A percentile compares a stretch with the other conserved stretches of the same genome.
phyloP scores from a whole-genome alignment of 768 basidiomycete genomes.

The Suillus paluster region DNA sequence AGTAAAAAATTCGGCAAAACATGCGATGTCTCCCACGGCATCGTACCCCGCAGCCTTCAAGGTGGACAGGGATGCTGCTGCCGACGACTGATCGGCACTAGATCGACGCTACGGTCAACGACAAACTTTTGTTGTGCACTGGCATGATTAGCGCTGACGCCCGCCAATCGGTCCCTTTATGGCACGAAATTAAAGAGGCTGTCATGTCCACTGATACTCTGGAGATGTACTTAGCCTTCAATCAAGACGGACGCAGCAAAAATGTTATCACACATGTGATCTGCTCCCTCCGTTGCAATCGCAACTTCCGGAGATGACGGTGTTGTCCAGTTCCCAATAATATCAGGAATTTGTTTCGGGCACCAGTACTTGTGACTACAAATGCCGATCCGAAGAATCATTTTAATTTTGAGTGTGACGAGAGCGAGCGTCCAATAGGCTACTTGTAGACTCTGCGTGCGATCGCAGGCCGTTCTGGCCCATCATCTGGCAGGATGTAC shows the following conservation, averaged over 20 bases:
- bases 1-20: too few relatives aligned
- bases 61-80: not conserved
- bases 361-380: not conserved
- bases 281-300: too few relatives aligned
- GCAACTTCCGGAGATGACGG: not conserved
- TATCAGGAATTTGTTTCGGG: not conserved
- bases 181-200: not conserved
- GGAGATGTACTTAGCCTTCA: too few relatives aligned
- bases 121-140: too few relatives aligned
- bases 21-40: not conserved
- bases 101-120: not conserved
- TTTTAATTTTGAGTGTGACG: not conserved
- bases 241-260: not conserved
- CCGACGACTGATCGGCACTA: not conserved
- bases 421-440: too few relatives aligned
- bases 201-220: not conserved
- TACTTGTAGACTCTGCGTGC: too few relatives aligned
- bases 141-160: not conserved
- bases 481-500: too few relatives aligned
- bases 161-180: not conserved
- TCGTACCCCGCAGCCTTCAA: too few relatives aligned
- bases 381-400: not conserved
- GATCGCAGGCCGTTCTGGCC: too few relatives aligned
- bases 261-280: not conserved
- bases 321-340: too few relatives aligned